A percentile compares a stretch with the other conserved stretches of the same genome.
phyloP scores from a whole-genome alignment of 129 eudicot genomes.

The Scalesia atractyloides region DNA sequence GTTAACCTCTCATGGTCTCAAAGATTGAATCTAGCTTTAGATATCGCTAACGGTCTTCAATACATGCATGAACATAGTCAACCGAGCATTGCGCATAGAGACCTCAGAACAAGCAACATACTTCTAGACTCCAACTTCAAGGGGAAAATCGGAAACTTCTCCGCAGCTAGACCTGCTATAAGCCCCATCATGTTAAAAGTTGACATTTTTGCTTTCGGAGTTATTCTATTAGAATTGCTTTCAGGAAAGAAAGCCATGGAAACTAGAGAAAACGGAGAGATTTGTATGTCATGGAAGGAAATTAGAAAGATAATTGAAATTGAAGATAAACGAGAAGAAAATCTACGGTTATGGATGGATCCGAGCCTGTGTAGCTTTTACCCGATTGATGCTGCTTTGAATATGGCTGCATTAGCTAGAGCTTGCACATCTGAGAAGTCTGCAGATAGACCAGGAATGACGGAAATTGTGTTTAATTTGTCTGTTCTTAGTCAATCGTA shows the following conservation, averaged over 20 bases:
- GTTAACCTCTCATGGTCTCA: slow-evolving; percentile 59
- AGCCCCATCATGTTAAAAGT: slow-evolving; percentile 52
- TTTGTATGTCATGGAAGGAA: slow-evolving; percentile 67
- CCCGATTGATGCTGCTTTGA: slow-evolving; percentile 65
- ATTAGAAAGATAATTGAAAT: slow-evolving; percentile 53
- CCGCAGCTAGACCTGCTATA: slow-evolving; percentile 54
- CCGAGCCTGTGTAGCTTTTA: slow-evolving; percentile 49
- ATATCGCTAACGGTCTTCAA: slow-evolving; percentile 74
- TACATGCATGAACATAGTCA: slow-evolving; percentile 84
- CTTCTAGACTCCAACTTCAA: slow-evolving; percentile 72
- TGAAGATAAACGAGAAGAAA: slow-evolving; percentile 53
- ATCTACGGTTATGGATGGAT: slow-evolving; percentile 68
- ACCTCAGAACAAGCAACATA: slow-evolving; percentile 63
- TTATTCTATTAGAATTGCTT: slow-evolving; percentile 66
- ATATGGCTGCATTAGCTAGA: slow-evolving; percentile 61
- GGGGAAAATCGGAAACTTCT: slow-evolving; percentile 71
- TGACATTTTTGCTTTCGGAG: slow-evolving; percentile 69
- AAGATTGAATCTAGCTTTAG: slow-evolving; percentile 57
- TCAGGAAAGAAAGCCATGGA: slow-evolving; percentile 75
- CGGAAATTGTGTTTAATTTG: slow-evolving; percentile 68
- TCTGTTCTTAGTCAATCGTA: slow-evolving; percentile 65
- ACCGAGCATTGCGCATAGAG: slow-evolving; percentile 74
- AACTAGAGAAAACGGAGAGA: slow-evolving; percentile 58
- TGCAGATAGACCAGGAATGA: slow-evolving; percentile 65
- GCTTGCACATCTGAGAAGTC: slow-evolving; percentile 77